Conservation (phyloP, 768 basidiomycete genomes). For the Russula griseocarnosa region DNA sequence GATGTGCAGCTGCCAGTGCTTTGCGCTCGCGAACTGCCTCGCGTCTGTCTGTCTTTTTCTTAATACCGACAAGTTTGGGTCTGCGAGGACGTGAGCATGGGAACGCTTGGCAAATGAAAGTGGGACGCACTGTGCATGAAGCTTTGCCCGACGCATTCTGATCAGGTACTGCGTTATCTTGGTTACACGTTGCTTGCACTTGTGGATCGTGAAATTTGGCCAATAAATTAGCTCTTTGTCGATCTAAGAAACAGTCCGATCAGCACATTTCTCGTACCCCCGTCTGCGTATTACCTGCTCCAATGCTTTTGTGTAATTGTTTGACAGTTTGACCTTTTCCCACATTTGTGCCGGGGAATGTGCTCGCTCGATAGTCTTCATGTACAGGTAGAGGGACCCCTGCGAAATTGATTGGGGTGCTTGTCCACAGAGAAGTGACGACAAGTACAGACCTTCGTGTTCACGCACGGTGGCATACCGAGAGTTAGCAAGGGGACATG, state of each 20-base stretch:
- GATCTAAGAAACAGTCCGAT: constrained; percentile 51
- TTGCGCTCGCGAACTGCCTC: constrained; percentile 93
- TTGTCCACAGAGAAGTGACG: background rate
- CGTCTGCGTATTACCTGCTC: constrained; percentile 63
- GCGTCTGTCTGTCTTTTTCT: constrained; percentile 94
- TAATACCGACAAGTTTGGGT: constrained; percentile 89
- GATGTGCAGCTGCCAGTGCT: constrained; percentile 90
- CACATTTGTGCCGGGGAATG: constrained; percentile 97
- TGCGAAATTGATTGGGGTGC: constrained; percentile 31
- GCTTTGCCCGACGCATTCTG: constrained; percentile 89
- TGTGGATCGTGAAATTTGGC: constrained; percentile 96
- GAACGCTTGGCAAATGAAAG: background rate
- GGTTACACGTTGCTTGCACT: constrained; percentile 98
- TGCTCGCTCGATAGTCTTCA: constrained; percentile 97
- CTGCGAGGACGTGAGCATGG: constrained; percentile 39
- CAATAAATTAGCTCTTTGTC: constrained; percentile 95
- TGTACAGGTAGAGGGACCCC: constrained; percentile 85
- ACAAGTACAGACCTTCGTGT: constrained; percentile 65
- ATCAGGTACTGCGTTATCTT: constrained; percentile 99
- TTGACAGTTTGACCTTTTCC: constrained; percentile 90
- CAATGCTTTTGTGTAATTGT: constrained; percentile 91
- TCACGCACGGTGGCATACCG: constrained; percentile 98
- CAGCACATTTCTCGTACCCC: background rate
- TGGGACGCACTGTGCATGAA: constrained; percentile 72
- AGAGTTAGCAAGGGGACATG: constrained; percentile 97